phyloP scores from a whole-genome alignment of 2,329 filamentous ascomycete genomes.

The Clarireedia monteithiana region DNA sequence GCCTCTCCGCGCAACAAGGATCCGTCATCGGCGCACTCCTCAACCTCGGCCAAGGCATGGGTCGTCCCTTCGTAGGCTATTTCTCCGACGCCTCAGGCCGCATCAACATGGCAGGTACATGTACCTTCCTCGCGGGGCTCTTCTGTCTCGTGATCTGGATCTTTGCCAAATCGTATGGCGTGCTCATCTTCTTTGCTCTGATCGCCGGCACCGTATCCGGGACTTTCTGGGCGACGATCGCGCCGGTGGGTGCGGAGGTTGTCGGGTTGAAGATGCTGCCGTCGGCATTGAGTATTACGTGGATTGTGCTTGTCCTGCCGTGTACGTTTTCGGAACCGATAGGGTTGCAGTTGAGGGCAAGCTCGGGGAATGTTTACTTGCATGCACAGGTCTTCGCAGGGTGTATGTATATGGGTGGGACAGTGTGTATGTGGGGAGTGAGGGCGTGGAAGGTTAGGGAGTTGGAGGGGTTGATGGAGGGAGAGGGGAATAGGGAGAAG shows the following conservation, averaged over 20 bases:
- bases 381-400: constrained; percentile 53
- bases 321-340: constrained; percentile 59
- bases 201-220: constrained; percentile 60
- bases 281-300: constrained; percentile 61
- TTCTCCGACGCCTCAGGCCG: constrained; percentile 63
- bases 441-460: constrained; percentile 54
- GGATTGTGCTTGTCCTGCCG: constrained; percentile 64
- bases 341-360: constrained; percentile 43
- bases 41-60: constrained; percentile 56
- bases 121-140: constrained; percentile 56
- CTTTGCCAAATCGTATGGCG: constrained; percentile 54
- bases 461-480: constrained; percentile 31
- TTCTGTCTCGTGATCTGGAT: constrained; percentile 67
- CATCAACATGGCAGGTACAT: constrained; percentile 62
- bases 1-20: constrained; percentile 58
- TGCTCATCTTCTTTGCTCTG: constrained; percentile 64
- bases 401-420: constrained; percentile 53
- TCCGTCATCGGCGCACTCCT: constrained; percentile 66
- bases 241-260: constrained; percentile 53
- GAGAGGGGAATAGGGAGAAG: constrained; percentile 11
- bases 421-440: constrained; percentile 44
- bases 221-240: constrained; percentile 32
- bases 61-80: constrained; percentile 64
- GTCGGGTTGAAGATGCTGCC: constrained; percentile 63
- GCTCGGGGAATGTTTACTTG: constrained; percentile 43